A percentile compares a stretch with the other conserved stretches of the same genome.
Conservation (phyloP, 768 basidiomycete genomes). For the Cystofilobasidium ferigula region DNA sequence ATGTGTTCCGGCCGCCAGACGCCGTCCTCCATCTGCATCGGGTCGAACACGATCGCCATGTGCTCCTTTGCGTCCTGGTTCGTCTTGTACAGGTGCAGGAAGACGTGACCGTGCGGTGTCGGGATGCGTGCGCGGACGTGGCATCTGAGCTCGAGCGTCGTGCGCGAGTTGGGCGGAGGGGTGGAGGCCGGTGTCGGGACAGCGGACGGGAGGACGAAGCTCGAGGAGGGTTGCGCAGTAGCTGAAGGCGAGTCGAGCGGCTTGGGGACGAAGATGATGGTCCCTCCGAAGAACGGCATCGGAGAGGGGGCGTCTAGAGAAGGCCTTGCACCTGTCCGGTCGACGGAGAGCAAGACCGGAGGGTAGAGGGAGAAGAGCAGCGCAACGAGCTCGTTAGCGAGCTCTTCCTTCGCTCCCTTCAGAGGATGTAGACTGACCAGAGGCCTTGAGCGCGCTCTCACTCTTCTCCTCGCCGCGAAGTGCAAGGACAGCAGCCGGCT, state of each 20-base stretch:
- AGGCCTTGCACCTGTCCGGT: background rate
- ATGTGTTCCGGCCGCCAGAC: constrained; percentile 48
- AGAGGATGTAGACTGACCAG: background rate
- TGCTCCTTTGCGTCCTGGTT: constrained; percentile 79
- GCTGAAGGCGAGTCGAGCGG: background rate
- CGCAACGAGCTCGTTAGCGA: background rate
- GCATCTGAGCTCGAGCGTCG: constrained; percentile 51
- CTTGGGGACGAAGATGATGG: constrained; percentile 19
- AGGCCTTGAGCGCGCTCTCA: background rate
- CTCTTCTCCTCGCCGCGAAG: background rate
- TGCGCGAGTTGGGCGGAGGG: background rate
- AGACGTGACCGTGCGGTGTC: constrained; percentile 83
- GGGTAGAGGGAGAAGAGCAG: background rate
- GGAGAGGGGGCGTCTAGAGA: constrained; percentile 8
- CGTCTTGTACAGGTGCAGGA: constrained; percentile 91
- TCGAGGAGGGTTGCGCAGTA: background rate
- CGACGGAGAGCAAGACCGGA: background rate
- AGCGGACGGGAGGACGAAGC: constrained; percentile 8
- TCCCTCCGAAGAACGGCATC: constrained; percentile 25
- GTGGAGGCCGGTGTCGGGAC: constrained; percentile 1
- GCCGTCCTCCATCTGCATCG: constrained; percentile 54
- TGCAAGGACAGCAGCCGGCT: background rate
- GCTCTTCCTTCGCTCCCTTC: no score
- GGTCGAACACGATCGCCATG: constrained; percentile 85
- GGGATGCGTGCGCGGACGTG: constrained; percentile 96